phyloP scores from a whole-genome alignment of 164 flowering plant genomes.

The Malania oleifera region DNA sequence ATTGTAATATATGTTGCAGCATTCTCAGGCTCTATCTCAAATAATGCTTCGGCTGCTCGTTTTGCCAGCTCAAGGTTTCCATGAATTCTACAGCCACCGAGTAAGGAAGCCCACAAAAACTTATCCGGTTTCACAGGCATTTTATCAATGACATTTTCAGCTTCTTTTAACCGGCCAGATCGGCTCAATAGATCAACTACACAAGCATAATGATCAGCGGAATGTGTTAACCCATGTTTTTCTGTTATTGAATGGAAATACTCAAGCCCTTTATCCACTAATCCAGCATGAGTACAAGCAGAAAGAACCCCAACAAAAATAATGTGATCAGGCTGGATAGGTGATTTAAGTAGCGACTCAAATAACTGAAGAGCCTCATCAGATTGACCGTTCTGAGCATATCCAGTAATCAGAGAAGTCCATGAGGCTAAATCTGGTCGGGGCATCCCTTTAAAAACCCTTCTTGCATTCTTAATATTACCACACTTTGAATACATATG shows the following conservation, averaged over 20 bases:
- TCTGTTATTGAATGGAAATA: constrained; percentile 1
- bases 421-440: not conserved
- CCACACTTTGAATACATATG: constrained; percentile 33
- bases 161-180: not conserved
- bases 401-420: not conserved
- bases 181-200: not conserved
- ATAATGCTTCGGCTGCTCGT: not conserved
- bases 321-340: not conserved
- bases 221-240: not conserved
- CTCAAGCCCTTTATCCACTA: not conserved
- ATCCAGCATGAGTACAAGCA: constrained; percentile 3
- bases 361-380: not conserved
- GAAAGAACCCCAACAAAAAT: constrained; percentile 2
- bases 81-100: constrained; percentile 1
- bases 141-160: not conserved
- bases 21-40: constrained; percentile 4
- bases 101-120: not conserved
- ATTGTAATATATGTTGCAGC: not conserved
- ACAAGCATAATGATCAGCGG: constrained; percentile 1
- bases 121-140: not conserved
- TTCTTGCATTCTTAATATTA: constrained; percentile 22
- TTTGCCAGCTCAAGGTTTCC: not conserved
- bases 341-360: not conserved
- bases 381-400: constrained; percentile 5
- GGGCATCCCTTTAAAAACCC: constrained; percentile 16